Percentiles rank a stretch among this genome's conserved stretches.
Conservation (phyloP, 164 flowering plant genomes). For the Umbilicus rupestris region DNA sequence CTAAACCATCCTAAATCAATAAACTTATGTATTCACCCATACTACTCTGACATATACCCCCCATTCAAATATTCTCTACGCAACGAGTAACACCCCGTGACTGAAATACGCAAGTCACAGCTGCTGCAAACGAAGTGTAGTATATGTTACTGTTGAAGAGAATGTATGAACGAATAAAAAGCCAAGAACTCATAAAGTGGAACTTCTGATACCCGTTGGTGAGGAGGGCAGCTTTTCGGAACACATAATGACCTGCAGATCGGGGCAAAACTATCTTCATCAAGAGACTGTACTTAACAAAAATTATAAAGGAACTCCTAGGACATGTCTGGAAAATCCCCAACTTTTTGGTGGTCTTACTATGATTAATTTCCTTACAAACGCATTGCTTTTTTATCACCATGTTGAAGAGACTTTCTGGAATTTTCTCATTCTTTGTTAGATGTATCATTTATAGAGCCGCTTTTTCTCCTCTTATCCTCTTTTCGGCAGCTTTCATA, state of each 20-base stretch:
- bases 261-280: not conserved
- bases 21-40: no score
- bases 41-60: not conserved
- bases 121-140: no score
- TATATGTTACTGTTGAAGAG: no score
- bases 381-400: no score
- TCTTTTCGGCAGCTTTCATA: not conserved
- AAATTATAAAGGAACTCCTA: not conserved
- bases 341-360: not conserved
- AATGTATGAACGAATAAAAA: not conserved
- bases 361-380: no score
- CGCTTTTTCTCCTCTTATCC: not conserved
- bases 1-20: slow-evolving; percentile 5
- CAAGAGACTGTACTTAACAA: not conserved
- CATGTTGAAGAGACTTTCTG: no score
- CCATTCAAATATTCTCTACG: slow-evolving; percentile 2
- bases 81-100: not conserved
- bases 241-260: not conserved
- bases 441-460: not conserved
- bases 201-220: not conserved
- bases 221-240: no score
- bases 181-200: not conserved
- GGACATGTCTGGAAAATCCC: not conserved
- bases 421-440: no score
- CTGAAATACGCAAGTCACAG: not conserved